Evolutionary conservation across 2,329 filamentous ascomycete genomes (phyloP).

Genomic region (Cryphonectria nitschkei): DNA sequence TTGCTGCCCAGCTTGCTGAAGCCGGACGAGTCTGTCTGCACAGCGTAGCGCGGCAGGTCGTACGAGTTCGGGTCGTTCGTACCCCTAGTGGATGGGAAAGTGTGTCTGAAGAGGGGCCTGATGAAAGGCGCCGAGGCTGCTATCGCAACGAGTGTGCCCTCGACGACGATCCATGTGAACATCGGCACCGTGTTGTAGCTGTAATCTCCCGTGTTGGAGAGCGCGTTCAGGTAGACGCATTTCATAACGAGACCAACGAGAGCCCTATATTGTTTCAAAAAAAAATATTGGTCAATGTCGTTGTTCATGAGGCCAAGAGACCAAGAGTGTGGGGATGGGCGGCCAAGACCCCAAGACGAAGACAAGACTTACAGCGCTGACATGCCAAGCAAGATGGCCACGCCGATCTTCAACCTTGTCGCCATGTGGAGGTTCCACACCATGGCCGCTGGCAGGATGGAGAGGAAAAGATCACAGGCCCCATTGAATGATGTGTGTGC

Average conservation of each 20-base stretch:
- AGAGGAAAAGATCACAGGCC: slow-evolving; percentile 13
- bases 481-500: slow-evolving; percentile 24
- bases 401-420: slow-evolving; percentile 19
- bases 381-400: slow-evolving; percentile 20
- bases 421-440: slow-evolving; percentile 20
- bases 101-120: slow-evolving; percentile 17
- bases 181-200: slow-evolving; percentile 23
- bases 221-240: slow-evolving; percentile 21
- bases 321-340: not conserved
- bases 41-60: slow-evolving; percentile 18
- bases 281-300: no score
- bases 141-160: slow-evolving; percentile 20
- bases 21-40: slow-evolving; percentile 17
- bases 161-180: slow-evolving; percentile 25
- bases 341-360: not conserved
- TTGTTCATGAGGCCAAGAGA: not conserved
- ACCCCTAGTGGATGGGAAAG: not conserved
- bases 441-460: slow-evolving; percentile 16
- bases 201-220: slow-evolving; percentile 20
- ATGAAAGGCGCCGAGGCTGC: slow-evolving; percentile 18
- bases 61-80: slow-evolving; percentile 10
- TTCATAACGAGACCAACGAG: slow-evolving; percentile 23
- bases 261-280: slow-evolving; percentile 1
- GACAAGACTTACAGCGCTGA: slow-evolving; percentile 16
- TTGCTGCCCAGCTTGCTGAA: slow-evolving; percentile 18